Evolutionary conservation across 1,284 basidiomycete species (phyloP).

Genomic region (Rhodotorula sp.): DNA sequence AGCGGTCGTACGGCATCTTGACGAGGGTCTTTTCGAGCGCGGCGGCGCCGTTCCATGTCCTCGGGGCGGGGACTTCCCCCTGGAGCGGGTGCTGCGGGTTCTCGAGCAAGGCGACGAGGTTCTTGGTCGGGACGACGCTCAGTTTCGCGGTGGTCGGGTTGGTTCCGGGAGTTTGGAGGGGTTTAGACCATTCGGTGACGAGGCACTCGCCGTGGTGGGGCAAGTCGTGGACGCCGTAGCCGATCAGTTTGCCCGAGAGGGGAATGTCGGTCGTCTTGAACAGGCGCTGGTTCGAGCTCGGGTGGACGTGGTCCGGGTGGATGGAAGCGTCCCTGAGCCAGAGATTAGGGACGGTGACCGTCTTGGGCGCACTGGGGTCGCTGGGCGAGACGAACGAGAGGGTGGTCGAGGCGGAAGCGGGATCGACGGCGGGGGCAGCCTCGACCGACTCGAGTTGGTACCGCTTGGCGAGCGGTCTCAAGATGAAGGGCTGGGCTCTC

Average conservation of each 20-base stretch:
- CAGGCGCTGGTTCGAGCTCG: constrained; percentile 72
- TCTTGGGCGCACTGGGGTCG: neutral
- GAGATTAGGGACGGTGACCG: constrained; percentile 41
- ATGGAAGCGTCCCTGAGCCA: constrained; percentile 62
- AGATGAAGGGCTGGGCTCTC: constrained; percentile 37
- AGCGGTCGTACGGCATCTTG: constrained; percentile 22
- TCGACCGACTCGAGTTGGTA: constrained; percentile 37
- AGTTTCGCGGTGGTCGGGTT: constrained; percentile 23
- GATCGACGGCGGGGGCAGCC: constrained; percentile 24
- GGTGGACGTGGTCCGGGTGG: constrained; percentile 64
- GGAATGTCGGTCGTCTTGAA: constrained; percentile 61
- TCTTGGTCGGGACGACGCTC: constrained; percentile 56
- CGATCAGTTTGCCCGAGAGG: constrained; percentile 55
- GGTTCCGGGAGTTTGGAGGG: constrained; percentile 28
- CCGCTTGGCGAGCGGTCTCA: constrained; percentile 7
- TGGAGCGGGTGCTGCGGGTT: neutral
- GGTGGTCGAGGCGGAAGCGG: constrained; percentile 3
- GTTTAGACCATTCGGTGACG: constrained; percentile 51
- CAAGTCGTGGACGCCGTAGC: constrained; percentile 45
- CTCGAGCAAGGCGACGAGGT: constrained; percentile 37
- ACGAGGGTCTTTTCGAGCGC: constrained; percentile 10
- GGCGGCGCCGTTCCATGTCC: constrained; percentile 19
- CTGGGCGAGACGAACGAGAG: constrained; percentile 45
- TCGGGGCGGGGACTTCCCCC: constrained; percentile 7
- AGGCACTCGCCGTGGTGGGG: constrained; percentile 47